These are phyloP conservation scores for Fusarium foetens DNA, from an alignment of 2,329 filamentous ascomycete genomes.

Conservation along the genomic window DNA sequence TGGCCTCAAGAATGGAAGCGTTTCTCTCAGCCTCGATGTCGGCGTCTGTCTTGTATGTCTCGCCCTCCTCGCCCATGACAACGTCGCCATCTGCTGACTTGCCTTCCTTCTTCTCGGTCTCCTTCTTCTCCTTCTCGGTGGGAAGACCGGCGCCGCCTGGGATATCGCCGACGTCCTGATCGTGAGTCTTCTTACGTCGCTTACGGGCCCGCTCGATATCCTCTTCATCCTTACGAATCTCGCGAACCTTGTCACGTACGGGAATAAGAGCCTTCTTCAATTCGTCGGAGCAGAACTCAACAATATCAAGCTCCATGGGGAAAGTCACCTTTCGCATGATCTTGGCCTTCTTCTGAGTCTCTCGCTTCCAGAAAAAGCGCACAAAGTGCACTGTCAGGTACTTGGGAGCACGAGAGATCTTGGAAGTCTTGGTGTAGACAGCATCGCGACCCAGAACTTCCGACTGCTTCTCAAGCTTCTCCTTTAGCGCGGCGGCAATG, in stretches of 20 bases:
- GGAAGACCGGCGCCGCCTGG: constrained; percentile 58
- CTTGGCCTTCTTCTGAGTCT: constrained; percentile 98
- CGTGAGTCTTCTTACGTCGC: constrained; percentile 78
- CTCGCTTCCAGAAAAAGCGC: constrained; percentile 96
- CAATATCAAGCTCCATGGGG: constrained; percentile 88
- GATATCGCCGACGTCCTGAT: constrained; percentile 58
- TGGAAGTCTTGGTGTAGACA: constrained; percentile 88
- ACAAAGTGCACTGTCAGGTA: constrained; percentile 98
- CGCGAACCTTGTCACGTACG: constrained; percentile 94
- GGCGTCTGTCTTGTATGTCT: constrained; percentile 90
- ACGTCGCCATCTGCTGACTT: constrained; percentile 70
- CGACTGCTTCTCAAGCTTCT: constrained; percentile 92
- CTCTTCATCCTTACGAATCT: constrained; percentile 93
- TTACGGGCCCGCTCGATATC: constrained; percentile 93
- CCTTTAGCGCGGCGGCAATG: constrained; percentile 80
- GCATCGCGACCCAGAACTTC: constrained; percentile 80
- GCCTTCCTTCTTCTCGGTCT: constrained; percentile 60
- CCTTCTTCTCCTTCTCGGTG: constrained; percentile 63
- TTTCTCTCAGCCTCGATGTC: constrained; percentile 89
- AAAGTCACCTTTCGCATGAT: constrained; percentile 99
- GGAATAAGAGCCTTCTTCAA: constrained; percentile 85
- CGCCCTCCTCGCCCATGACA: constrained; percentile 68
- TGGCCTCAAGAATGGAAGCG: constrained; percentile 78
- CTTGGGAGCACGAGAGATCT: constrained; percentile 89
- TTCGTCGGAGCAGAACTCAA: constrained; percentile 95